A percentile compares a stretch with the other conserved stretches of the same genome.
phyloP scores from a whole-genome alignment of 139 green algal species.

The Micromonas commoda region DNA sequence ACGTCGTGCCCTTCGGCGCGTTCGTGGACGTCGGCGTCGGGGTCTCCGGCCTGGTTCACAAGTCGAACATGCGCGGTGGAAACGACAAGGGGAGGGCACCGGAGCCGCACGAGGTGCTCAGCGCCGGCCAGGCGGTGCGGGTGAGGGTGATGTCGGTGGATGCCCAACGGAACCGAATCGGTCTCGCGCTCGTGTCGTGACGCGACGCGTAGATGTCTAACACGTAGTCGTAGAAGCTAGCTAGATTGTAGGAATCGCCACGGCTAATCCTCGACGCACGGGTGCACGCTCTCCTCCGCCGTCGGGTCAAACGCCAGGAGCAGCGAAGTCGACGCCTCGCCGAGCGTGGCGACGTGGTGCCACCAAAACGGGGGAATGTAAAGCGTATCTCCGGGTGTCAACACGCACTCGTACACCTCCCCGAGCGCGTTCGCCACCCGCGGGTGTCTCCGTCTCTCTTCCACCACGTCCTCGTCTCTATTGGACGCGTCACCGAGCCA shows the following conservation, averaged over 20 bases:
- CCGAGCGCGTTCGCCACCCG: not conserved
- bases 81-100: not conserved
- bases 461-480: not conserved
- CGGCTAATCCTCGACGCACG: not conserved
- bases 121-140: not conserved
- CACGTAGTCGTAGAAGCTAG: too few relatives aligned
- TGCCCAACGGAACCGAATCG: not conserved
- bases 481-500: not conserved
- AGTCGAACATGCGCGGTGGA: not conserved
- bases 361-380: conserved; percentile 54
- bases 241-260: too few relatives aligned
- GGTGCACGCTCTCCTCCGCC: not conserved
- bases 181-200: too few relatives aligned
- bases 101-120: not conserved
- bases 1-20: conserved; percentile 38
- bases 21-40: conserved; percentile 39
- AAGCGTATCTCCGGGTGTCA: conserved; percentile 43
- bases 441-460: not conserved
- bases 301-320: not conserved
- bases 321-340: not conserved
- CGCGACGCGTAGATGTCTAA: too few relatives aligned
- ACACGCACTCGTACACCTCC: not conserved
- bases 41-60: conserved; percentile 26
- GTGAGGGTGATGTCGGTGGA: not conserved
- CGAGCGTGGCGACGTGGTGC: conserved; percentile 46